These are phyloP conservation scores for Adiantum capillusveneris DNA, from an alignment of 75 land plant species.

Conservation along the genomic window DNA sequence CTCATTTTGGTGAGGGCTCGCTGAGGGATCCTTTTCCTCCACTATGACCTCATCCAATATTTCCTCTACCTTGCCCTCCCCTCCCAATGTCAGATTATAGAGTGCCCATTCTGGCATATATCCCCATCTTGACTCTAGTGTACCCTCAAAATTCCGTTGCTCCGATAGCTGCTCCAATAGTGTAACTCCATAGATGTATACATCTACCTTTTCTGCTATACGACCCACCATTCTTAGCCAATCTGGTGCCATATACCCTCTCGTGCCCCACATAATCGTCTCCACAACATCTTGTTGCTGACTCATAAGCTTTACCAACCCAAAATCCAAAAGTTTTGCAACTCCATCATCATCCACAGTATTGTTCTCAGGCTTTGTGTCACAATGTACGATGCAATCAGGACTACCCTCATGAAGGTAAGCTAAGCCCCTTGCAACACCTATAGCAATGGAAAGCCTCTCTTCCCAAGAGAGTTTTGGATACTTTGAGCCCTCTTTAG, in stretches of 20 bases:
- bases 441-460: constrained; percentile 34
- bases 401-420: constrained; percentile 57
- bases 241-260: constrained; percentile 44
- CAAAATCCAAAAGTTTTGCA: constrained; percentile 42
- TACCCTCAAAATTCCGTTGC: constrained; percentile 5
- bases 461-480: constrained; percentile 12
- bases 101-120: constrained; percentile 15
- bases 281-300: constrained; percentile 12
- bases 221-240: constrained; percentile 16
- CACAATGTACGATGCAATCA: constrained; percentile 60
- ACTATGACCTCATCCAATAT: not conserved
- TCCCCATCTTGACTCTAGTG: not conserved
- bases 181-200: constrained; percentile 18
- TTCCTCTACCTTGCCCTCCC: not conserved
- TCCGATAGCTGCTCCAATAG: constrained; percentile 17
- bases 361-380: constrained; percentile 45
- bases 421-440: constrained; percentile 44
- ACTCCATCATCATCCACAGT: constrained; percentile 23
- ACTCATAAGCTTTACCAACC: constrained; percentile 32
- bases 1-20: not conserved
- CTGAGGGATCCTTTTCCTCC: not conserved
- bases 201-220: constrained; percentile 14
- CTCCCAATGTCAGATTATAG: not conserved
- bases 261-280: constrained; percentile 33
- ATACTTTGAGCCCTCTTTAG: not conserved